Evolutionary conservation across 2,329 filamentous ascomycete species (phyloP), one percentile per base, ranked within the genome.

Genomic region (Fonsecaea multimorphosa): DNA sequence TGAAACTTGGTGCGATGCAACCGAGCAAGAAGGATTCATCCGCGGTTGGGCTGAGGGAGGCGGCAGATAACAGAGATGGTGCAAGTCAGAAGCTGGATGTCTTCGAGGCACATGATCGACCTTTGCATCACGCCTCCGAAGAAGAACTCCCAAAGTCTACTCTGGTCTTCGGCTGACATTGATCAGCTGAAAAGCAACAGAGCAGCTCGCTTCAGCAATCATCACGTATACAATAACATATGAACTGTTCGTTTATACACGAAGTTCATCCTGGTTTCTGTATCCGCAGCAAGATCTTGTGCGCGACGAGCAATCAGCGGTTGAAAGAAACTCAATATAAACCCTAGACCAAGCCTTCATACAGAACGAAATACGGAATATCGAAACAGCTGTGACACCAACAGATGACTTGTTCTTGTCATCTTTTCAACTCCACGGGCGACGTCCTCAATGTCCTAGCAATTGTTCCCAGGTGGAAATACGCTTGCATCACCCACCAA

Each of bases 1-100:
- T 95, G 70, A 89, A 89, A 68, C 93, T 92, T 76, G 93, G 93
- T 0, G 89, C 91, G 1, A 84, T 96, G 76, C 86, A 84, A 64
- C 76, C 89, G 68, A 91, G 88, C 73, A 93, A 92, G 80, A 93
- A 78, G 64, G 75, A 76, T 29, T 74, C 76, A 65, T 76, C 68
- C 58, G 72, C 58, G 16, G 11, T 46, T 34, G 32, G 46, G 2
- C 22, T 72, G 65, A 65, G 55, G 68, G 61, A 64, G 73, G 56
- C 67, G 70, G 66, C 73, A 66, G 69, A 72, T 66, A 27, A 27
- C 27, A 32, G 40, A 14, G 40, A 11, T 4, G 54, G 62, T 40
- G 34, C 63, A 0, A 46, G 61, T 29, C 59, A 57, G 36, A 63
- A 52, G 49, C 46, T 36, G 3, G 64, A 64, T 49, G 58, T 62